Evolutionary conservation across 257 asterid species (phyloP).

Genomic region (Forsythia viridissima): DNA sequence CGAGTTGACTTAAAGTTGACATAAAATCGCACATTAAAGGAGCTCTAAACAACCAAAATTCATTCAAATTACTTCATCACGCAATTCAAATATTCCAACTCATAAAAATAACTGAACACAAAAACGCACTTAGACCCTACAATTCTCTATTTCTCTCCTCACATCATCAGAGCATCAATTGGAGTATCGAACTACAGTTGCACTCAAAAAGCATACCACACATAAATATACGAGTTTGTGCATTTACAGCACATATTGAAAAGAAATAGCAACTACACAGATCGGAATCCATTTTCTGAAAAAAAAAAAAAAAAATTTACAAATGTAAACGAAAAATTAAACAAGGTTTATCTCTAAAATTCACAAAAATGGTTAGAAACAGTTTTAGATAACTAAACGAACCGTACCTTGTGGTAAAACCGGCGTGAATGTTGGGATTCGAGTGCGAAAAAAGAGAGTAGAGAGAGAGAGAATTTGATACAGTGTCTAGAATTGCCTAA

Average conservation of each 20-base stretch:
- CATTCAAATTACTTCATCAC: not conserved
- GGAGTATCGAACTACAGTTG: not conserved
- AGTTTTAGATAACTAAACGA: constrained; percentile 1
- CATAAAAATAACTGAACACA: not conserved
- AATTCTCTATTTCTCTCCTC: not conserved
- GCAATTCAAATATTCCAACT: not conserved
- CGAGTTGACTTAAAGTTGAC: not conserved
- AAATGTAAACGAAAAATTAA: not conserved
- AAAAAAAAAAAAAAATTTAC: not conserved
- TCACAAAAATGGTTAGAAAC: not conserved
- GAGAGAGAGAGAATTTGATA: not conserved
- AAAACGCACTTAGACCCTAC: not conserved
- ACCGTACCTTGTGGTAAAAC: constrained; percentile 23
- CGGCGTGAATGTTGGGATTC: constrained; percentile 15
- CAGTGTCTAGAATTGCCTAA: constrained; percentile 14
- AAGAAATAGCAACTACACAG: constrained; percentile 20
- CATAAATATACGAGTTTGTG: not conserved
- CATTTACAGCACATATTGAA: not conserved
- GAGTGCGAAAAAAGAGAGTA: constrained; percentile 1
- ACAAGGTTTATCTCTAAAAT: not conserved
- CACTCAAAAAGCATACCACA: not conserved
- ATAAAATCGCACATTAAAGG: not conserved
- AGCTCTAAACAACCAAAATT: constrained; percentile 7
- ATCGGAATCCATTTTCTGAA: constrained; percentile 25
- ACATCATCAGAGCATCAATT: not conserved